These are phyloP conservation scores for Pseudogymnoascus sp. DNA, from an alignment of 2,329 filamentous ascomycete genomes.

Conservation along the genomic window DNA sequence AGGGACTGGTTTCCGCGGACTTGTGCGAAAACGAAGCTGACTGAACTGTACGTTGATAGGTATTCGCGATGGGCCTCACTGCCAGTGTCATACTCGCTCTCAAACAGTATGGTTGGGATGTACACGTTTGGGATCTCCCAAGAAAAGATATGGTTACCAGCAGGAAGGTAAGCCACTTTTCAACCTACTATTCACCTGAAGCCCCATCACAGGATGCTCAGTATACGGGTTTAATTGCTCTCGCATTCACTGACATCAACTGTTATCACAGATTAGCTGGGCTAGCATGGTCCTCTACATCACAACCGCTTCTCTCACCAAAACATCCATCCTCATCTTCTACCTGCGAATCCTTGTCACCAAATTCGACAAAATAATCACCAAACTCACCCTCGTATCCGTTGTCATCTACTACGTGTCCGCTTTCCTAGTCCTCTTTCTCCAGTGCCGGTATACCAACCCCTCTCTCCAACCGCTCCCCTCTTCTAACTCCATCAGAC, in stretches of 20 bases:
- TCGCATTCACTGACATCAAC: neutral
- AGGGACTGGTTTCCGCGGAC: neutral
- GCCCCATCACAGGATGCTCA: neutral
- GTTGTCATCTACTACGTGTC: neutral
- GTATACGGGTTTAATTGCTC: no score
- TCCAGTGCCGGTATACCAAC: conserved; percentile 5
- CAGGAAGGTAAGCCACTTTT: neutral
- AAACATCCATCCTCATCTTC: conserved; percentile 13
- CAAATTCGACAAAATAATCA: conserved; percentile 1
- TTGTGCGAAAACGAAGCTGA: neutral
- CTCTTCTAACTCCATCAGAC: neutral
- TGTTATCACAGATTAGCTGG: neutral
- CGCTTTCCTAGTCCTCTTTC: neutral
- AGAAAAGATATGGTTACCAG: neutral
- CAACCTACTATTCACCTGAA: neutral
- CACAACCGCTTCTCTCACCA: conserved; percentile 7
- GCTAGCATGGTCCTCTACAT: conserved; percentile 11
- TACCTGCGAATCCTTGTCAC: conserved; percentile 12
- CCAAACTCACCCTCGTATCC: neutral
- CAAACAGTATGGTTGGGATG: conserved; percentile 29
- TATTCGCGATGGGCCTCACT: conserved; percentile 31
- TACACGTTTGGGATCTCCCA: conserved; percentile 33
- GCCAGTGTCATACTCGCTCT: conserved; percentile 29
- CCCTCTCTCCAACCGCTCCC: neutral
- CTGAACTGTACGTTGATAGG: conserved; percentile 15